Conservation (phyloP, 176 grass and related monocot genomes). For the Carex cristatella region DNA sequence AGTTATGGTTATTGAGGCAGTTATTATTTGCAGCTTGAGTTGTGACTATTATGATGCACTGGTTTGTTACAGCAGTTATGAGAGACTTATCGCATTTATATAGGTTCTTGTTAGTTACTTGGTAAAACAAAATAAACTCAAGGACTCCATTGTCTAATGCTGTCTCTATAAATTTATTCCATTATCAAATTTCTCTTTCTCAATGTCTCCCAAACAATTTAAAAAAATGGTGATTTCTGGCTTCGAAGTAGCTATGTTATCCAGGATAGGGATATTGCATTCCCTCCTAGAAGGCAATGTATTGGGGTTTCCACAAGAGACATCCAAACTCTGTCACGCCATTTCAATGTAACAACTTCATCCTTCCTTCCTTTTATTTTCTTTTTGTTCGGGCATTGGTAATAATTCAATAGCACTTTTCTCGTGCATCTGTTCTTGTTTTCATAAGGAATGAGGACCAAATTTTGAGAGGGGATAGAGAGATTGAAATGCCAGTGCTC, state of each 20-base stretch:
- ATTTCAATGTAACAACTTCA: background rate
- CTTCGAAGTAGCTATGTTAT: background rate
- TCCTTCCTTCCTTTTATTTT: background rate
- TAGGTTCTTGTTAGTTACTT: background rate
- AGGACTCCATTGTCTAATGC: background rate
- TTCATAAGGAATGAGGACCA: background rate
- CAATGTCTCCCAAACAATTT: background rate
- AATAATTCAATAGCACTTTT: background rate
- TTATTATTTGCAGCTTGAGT: background rate
- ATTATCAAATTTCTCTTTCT: background rate
- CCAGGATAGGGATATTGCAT: background rate
- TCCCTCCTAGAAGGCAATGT: background rate
- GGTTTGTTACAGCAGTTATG: background rate
- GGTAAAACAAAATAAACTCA: background rate
- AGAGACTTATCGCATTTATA: background rate
- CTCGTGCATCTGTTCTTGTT: background rate
- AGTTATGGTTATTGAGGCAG: background rate
- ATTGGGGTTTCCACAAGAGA: background rate
- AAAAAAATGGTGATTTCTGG: background rate
- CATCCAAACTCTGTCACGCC: background rate
- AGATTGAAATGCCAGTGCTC: background rate
- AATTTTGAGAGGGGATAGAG: background rate
- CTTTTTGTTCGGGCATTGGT: background rate
- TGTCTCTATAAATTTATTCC: background rate
- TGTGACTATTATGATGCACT: background rate